phyloP scores from a whole-genome alignment of 148 eudicot genomes.

The Salicornia ramosissima region DNA sequence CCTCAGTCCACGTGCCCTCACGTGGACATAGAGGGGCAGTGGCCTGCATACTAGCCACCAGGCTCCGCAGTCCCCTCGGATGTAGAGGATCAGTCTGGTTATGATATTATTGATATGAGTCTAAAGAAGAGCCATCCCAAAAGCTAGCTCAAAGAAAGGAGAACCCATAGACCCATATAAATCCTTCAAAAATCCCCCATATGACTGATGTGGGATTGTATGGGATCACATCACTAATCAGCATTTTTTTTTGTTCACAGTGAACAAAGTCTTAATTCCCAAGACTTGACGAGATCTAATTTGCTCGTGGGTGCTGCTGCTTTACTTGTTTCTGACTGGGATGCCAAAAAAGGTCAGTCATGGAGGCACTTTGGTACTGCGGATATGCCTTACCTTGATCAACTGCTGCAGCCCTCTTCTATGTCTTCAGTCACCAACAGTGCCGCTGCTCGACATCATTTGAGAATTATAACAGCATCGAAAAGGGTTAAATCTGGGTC shows the following conservation, averaged over 20 bases:
- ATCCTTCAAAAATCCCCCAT: too few species aligned
- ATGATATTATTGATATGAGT: too few species aligned
- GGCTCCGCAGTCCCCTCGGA: too few species aligned
- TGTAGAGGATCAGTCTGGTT: too few species aligned
- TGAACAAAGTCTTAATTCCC: conserved; percentile 50
- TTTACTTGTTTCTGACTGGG: conserved; percentile 83
- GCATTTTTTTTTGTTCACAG: conserved; percentile 37
- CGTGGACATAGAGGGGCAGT: too few species aligned
- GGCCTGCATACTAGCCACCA: too few species aligned
- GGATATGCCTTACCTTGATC: conserved; percentile 95
- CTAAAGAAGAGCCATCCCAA: too few species aligned
- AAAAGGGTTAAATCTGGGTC: conserved; percentile 79
- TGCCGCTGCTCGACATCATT: conserved; percentile 79
- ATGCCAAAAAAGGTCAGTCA: conserved; percentile 72
- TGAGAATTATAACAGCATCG: conserved; percentile 87
- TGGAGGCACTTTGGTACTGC: conserved; percentile 82
- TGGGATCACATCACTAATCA: too few species aligned
- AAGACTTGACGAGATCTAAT: conserved; percentile 57
- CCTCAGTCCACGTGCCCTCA: too few species aligned
- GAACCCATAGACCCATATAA: too few species aligned
- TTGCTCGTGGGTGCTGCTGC: conserved; percentile 95
- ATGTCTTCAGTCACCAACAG: conserved; percentile 72
- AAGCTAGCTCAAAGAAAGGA: too few species aligned
- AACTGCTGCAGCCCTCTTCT: conserved; percentile 86
- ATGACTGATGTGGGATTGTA: too few species aligned